Conservation (phyloP, 768 basidiomycete species). For the Ephemerocybe angulata region DNA sequence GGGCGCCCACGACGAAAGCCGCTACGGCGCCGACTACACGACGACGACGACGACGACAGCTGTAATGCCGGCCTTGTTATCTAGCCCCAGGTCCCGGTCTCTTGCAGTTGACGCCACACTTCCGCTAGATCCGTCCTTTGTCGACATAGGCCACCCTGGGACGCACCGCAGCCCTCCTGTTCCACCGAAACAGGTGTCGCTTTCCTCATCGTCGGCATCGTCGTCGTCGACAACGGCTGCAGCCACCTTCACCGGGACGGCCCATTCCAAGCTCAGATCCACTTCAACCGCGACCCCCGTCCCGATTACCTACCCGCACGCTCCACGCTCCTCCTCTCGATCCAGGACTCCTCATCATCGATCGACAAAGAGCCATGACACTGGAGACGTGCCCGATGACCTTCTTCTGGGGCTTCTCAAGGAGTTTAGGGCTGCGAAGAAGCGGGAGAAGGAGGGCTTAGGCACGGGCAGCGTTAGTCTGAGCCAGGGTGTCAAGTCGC, state of each 20-base stretch:
- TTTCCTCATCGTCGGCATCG: not conserved
- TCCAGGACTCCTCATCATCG: not conserved
- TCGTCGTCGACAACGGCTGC: not conserved
- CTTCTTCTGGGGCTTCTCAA: not conserved
- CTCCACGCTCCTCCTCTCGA: not conserved
- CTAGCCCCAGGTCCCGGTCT: too few species aligned
- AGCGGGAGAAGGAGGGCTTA: not conserved
- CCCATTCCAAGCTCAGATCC: not conserved
- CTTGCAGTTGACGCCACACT: not conserved
- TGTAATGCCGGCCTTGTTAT: not conserved
- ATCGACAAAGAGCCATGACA: not conserved
- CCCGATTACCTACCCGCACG: not conserved
- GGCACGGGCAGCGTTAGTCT: not conserved
- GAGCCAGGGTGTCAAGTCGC: constrained; percentile 3
- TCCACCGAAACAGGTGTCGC: not conserved
- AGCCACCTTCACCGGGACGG: not conserved
- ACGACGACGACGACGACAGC: not conserved
- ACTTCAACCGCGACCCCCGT: not conserved
- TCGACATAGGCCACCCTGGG: not conserved
- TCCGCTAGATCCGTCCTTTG: not conserved
- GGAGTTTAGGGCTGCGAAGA: constrained; percentile 1
- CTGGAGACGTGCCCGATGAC: not conserved
- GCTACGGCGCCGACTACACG: not conserved
- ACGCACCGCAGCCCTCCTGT: not conserved
- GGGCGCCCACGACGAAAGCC: not conserved